Base-by-base conservation (phyloP, 2,329 filamentous ascomycete species). In the Teratosphaeria nubilosa region DNA sequence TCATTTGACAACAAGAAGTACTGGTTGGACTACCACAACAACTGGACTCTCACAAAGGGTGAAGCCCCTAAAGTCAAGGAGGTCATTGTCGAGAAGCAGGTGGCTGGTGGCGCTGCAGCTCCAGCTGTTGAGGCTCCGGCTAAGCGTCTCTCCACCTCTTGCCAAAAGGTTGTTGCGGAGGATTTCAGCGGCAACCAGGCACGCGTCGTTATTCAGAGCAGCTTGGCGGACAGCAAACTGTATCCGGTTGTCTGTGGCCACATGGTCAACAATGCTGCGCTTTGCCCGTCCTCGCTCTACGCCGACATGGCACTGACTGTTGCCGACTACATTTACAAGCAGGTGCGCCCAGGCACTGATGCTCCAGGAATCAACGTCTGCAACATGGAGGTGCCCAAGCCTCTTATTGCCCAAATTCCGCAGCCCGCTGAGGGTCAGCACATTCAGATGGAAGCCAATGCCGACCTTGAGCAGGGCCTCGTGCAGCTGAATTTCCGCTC, bases 41-140 rank as follows among this genome's bases (percentile, higher is more conserved):
- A 90, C 71, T 91, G 86, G 84, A 82, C 78, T 32, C 73, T 90
- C 41, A 84, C 80, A 60, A 91, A 91, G 77, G 85, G 78, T 58
- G 82, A 87, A 63, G 79, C 76, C 45, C 75, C 73, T 45, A 63
- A 65, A 65, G 69, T 71, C 57, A 70, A 70, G 57, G 70, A 74
- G 54, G 63, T 68, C 45, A 68, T 75, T 34, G 65, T 74, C 51
- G 74, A 75, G 63, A 70, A 68, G 63, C 60, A 65, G 56, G 65
- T 64, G 31, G 66, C 66, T 54, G 63, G 64, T 16, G 67, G 74
- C 45, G 62, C 64, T 14, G 67, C 74, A 22, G 64, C 72, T 9
- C 68, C 77, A 13, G 72, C 69, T 30, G 73, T 76, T 53, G 72
- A 76, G 32, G 72, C 80, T 52, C 73, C 75, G 37, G 77, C 77